phyloP scores from a whole-genome alignment of 305 asterid species.

The Ajuga reptans region DNA sequence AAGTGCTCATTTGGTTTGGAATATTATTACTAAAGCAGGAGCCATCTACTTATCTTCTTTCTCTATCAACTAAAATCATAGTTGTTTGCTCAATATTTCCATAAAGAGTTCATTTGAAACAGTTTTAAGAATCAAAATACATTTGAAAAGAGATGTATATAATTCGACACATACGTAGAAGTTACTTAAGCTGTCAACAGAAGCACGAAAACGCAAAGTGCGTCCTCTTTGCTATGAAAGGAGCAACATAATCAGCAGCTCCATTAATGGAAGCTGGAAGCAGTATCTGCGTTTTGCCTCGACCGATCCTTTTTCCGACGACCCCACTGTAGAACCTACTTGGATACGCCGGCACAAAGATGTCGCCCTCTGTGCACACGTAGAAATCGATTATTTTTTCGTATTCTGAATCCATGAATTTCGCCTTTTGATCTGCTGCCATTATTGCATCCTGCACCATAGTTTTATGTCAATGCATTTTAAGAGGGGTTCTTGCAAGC shows the following conservation, averaged over 20 bases:
- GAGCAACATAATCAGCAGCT: slow-evolving; percentile 25
- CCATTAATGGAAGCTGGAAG: slow-evolving; percentile 27
- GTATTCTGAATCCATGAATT: slow-evolving; percentile 26
- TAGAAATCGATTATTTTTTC: slow-evolving; percentile 38
- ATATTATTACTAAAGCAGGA: no score
- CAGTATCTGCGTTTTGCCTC: slow-evolving; percentile 38
- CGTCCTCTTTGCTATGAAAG: slow-evolving; percentile 32
- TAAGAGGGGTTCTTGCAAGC: no score
- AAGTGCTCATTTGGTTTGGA: no score
- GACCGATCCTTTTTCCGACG: slow-evolving; percentile 42
- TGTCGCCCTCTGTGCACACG: slow-evolving; percentile 40
- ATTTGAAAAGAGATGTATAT: no score
- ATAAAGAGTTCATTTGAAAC: no score
- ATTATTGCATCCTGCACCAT: slow-evolving; percentile 42
- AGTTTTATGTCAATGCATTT: neutral
- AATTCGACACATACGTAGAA: neutral
- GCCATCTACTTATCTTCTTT: no score
- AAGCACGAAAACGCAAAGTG: slow-evolving; percentile 51
- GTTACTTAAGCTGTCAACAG: slow-evolving; percentile 23
- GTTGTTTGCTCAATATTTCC: no score
- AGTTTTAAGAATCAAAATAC: no score
- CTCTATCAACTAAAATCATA: no score
- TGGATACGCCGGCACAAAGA: slow-evolving; percentile 33
- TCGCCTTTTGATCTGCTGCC: slow-evolving; percentile 43
- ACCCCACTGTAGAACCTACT: slow-evolving; percentile 37